phyloP scores from a whole-genome alignment of 2,329 filamentous ascomycete species.

The Pseudogymnoascus sp. region DNA sequence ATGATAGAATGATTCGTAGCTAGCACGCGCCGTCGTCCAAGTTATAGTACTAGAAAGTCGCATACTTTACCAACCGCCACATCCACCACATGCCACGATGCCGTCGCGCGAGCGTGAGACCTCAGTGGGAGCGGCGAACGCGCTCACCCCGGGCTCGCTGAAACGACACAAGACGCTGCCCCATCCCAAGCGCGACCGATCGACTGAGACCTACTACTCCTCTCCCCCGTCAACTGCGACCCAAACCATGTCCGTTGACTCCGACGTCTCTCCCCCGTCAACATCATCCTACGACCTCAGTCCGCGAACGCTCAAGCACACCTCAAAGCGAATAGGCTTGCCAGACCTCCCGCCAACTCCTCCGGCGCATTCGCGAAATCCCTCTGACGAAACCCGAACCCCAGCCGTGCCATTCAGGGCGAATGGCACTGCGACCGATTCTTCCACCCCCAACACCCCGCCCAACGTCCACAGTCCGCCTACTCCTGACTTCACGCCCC shows the following conservation, averaged over 20 bases:
- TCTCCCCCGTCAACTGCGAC: slow-evolving; percentile 17
- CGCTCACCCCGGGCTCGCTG: slow-evolving; percentile 12
- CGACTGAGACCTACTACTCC: slow-evolving; percentile 14
- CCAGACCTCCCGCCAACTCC: slow-evolving; percentile 54
- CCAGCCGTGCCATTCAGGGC: background rate
- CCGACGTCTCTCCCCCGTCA: slow-evolving; percentile 18
- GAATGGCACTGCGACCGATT: background rate
- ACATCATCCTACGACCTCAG: slow-evolving; percentile 24
- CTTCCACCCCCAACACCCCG: slow-evolving; percentile 46
- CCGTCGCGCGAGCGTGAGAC: slow-evolving; percentile 9
- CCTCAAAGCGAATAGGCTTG: slow-evolving; percentile 22
- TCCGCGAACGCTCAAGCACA: slow-evolving; percentile 26
- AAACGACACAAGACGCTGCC: slow-evolving; percentile 27
- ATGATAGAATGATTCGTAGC: slow-evolving; percentile 1
- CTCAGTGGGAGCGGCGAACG: background rate
- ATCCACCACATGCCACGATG: slow-evolving; percentile 1
- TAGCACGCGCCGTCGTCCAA: slow-evolving; percentile 1
- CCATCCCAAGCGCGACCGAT: slow-evolving; percentile 23
- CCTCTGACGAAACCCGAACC: slow-evolving; percentile 41
- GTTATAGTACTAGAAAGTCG: background rate
- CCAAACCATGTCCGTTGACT: slow-evolving; percentile 22
- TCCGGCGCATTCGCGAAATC: slow-evolving; percentile 50
- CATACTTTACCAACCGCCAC: background rate
- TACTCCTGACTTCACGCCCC: slow-evolving; percentile 69
- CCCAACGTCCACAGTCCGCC: slow-evolving; percentile 59